phyloP scores from a whole-genome alignment of 257 asterid species.

The Solanum peruvianum region DNA sequence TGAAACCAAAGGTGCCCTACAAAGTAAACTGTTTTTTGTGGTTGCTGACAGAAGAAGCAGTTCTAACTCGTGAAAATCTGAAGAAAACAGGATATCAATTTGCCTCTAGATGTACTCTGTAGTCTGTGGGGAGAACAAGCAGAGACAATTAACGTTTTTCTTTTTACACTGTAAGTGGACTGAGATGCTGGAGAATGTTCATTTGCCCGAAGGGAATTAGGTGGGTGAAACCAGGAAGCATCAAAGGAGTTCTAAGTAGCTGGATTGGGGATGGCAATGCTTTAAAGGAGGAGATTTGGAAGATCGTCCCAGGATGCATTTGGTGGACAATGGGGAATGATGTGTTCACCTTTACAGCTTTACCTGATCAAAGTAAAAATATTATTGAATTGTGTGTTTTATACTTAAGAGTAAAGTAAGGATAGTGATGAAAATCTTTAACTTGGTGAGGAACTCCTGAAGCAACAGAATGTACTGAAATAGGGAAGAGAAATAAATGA shows the following conservation, averaged over 20 bases:
- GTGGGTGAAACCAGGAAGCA: background rate
- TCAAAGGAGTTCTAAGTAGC: background rate
- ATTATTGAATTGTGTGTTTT: background rate
- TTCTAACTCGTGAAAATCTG: background rate
- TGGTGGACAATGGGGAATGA: background rate
- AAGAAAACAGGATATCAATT: background rate
- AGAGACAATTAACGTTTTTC: background rate
- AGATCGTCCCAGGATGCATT: background rate
- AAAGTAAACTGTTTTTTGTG: background rate
- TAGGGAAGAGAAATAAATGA: background rate
- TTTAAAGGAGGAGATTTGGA: background rate
- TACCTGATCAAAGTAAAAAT: background rate
- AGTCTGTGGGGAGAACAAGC: background rate
- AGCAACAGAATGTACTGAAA: background rate
- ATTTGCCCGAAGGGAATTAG: background rate
- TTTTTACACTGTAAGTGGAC: background rate
- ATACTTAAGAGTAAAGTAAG: background rate
- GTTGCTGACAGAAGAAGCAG: background rate
- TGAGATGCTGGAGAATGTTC: background rate
- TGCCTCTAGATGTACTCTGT: background rate
- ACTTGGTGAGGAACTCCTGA: background rate
- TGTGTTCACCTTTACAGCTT: background rate
- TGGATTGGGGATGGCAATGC: background rate
- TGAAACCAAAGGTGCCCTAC: background rate
- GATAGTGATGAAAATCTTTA: background rate